Conservation (phyloP, 2,329 filamentous ascomycete species). For the Ilyonectria mors-panacis region DNA sequence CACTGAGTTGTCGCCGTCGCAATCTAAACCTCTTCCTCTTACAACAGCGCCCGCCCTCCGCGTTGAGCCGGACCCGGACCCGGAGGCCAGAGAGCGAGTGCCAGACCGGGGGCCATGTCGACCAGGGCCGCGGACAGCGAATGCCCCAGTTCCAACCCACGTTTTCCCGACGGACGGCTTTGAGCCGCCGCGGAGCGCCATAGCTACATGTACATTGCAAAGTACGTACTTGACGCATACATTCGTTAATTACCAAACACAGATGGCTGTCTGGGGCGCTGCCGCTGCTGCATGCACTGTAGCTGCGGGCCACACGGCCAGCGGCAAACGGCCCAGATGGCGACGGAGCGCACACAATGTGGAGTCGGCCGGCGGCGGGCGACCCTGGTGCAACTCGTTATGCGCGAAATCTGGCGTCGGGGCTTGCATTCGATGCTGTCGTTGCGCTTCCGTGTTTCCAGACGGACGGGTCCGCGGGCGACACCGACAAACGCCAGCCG, state of each 20-base stretch:
- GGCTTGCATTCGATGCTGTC: constrained; percentile 27
- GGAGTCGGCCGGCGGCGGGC: constrained; percentile 20
- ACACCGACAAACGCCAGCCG: constrained; percentile 36
- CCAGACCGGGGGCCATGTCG: constrained; percentile 38
- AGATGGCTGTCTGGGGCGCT: constrained; percentile 14
- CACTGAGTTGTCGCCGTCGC: constrained; percentile 41
- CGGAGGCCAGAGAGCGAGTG: constrained; percentile 36
- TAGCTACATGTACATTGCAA: neutral
- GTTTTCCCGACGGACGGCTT: constrained; percentile 38
- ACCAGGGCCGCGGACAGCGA: constrained; percentile 39
- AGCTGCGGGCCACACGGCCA: constrained; percentile 25
- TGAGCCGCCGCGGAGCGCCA: constrained; percentile 29
- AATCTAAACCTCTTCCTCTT: constrained; percentile 25
- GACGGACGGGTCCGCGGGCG: constrained; percentile 40
- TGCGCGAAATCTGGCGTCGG: constrained; percentile 39
- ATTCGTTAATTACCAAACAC: constrained; percentile 19
- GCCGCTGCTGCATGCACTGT: constrained; percentile 20
- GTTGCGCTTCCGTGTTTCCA: constrained; percentile 37
- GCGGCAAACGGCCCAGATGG: constrained; percentile 19
- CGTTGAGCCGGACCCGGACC: constrained; percentile 31
- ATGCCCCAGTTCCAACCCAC: constrained; percentile 37
- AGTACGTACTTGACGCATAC: neutral
- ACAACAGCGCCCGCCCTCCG: constrained; percentile 13
- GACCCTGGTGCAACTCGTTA: constrained; percentile 36
- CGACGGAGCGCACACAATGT: neutral